A percentile compares a stretch with the other conserved stretches of the same genome.
phyloP scores from a whole-genome alignment of 1,284 basidiomycete species.

The Ustilago esculenta region DNA sequence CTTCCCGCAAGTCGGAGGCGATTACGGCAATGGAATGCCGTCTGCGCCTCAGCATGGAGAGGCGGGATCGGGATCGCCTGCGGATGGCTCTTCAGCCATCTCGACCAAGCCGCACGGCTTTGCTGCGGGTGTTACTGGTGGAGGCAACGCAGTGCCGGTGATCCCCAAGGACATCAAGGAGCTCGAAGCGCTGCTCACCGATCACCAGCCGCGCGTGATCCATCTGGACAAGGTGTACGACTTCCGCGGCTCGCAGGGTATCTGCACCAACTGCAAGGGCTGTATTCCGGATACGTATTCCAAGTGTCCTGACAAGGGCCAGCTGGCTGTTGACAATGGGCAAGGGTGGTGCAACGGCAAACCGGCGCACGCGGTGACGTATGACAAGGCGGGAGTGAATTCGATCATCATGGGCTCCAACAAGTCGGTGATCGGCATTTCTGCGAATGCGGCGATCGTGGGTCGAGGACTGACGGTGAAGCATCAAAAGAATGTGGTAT shows the following conservation, averaged over 20 bases:
- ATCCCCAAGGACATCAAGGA: constrained; percentile 64
- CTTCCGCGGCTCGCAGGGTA: constrained; percentile 57
- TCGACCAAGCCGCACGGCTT: constrained; percentile 36
- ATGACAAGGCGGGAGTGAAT: constrained; percentile 52
- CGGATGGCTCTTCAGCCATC: neutral
- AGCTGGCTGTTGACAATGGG: constrained; percentile 63
- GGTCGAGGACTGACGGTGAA: constrained; percentile 48
- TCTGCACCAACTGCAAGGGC: constrained; percentile 59
- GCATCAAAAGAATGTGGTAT: constrained; percentile 63
- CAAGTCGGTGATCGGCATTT: constrained; percentile 36
- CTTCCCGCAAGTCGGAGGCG: neutral
- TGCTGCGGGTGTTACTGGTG: constrained; percentile 67
- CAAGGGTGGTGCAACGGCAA: constrained; percentile 64
- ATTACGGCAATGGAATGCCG: constrained; percentile 16
- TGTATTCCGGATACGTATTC: constrained; percentile 50
- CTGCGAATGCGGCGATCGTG: constrained; percentile 63
- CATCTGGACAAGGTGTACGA: constrained; percentile 66
- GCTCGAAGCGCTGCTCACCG: constrained; percentile 64
- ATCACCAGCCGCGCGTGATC: constrained; percentile 65
- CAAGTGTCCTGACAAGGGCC: constrained; percentile 64
- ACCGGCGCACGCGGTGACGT: constrained; percentile 16
- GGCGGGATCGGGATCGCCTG: neutral
- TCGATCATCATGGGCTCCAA: constrained; percentile 15
- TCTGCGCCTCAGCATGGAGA: too few species aligned
- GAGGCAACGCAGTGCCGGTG: constrained; percentile 63